A percentile compares a stretch with the other conserved stretches of the same genome.
phyloP scores from a whole-genome alignment of 176 grass and related monocot species.

The Oryza punctata region DNA sequence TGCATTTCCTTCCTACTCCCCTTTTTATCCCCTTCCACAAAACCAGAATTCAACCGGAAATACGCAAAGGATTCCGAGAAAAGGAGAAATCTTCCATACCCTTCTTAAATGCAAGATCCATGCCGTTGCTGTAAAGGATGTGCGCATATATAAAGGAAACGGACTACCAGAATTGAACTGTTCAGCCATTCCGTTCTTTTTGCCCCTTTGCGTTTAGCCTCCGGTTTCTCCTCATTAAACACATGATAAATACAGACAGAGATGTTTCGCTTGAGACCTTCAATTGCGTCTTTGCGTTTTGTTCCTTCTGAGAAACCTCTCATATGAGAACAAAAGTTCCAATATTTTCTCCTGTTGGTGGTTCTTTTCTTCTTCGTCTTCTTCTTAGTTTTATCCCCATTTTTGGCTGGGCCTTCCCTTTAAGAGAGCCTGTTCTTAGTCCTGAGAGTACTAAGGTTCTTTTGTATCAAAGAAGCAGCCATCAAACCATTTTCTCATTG shows the following conservation, averaged over 20 bases:
- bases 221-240: constrained; percentile 25
- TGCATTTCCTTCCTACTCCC: constrained; percentile 27
- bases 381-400: neutral
- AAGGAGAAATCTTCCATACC: constrained; percentile 31
- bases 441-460: constrained; percentile 9
- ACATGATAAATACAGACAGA: constrained; percentile 33
- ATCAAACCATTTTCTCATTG: neutral
- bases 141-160: neutral
- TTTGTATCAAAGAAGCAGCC: constrained; percentile 3
- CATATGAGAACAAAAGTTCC: constrained; percentile 10
- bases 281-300: constrained; percentile 23
- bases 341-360: constrained; percentile 4
- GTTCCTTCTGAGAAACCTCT: constrained; percentile 41
- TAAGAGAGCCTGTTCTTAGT: constrained; percentile 22
- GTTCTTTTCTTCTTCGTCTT: constrained; percentile 14
- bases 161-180: constrained; percentile 27
- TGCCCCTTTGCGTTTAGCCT: constrained; percentile 20
- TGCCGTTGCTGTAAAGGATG: constrained; percentile 21
- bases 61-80: neutral
- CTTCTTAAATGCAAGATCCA: constrained; percentile 36
- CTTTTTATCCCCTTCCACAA: constrained; percentile 22
- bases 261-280: constrained; percentile 41
- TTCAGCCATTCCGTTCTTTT: neutral
- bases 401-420: constrained; percentile 21
- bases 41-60: neutral